Base-by-base conservation (phyloP, 2,329 filamentous ascomycete species). In the Didymella lethalis region DNA sequence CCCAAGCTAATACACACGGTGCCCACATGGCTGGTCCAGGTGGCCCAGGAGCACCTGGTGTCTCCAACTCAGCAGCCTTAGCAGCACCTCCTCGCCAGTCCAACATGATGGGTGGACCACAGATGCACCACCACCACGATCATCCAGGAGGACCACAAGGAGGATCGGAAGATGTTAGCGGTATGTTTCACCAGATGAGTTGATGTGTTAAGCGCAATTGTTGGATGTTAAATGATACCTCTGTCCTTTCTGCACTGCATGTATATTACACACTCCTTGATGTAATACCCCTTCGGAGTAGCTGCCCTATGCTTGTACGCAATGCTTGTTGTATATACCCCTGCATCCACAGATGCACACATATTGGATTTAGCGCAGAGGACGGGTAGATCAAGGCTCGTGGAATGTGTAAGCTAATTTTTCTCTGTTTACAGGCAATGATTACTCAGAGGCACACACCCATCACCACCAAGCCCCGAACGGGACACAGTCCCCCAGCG, bases 181-280 rank as follows among this genome's bases (percentile, higher is more conserved):
- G 93, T 96, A 97, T 96, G 93, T 97, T 93, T 85, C 90, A 92
- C 85, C 91, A 93, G 84, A 92, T 95, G 89, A 95, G 88, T 92
- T 85, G 81, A 78, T 81, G 79, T 78, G 71, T 70, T 71, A 68
- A 67, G 72, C 67, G 64, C 64, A 63, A 65, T 73, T 76, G 72
- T 75, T 74, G 73, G 73, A 71, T 62, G 66, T 73, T 74, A 67
- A 73, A 76, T 77, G 73, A 77, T 77, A 77, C 75, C 72, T 72
- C 68, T 77, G 74, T 77, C 73, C 67, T 77, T 76, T 72, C 68
- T 75, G 73, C 69, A 69, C 71, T 75, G 64, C 75, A 75, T 78
- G 75, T 78, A 78, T 67, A 78, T 76, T 78, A 70, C 64, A 76
- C 70, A 75, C 72, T 77, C 72, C 70, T 75, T 78, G 75, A 76